Conservation (phyloP, 371 early-diverging fungal species). For the Coemansia sp. region DNA sequence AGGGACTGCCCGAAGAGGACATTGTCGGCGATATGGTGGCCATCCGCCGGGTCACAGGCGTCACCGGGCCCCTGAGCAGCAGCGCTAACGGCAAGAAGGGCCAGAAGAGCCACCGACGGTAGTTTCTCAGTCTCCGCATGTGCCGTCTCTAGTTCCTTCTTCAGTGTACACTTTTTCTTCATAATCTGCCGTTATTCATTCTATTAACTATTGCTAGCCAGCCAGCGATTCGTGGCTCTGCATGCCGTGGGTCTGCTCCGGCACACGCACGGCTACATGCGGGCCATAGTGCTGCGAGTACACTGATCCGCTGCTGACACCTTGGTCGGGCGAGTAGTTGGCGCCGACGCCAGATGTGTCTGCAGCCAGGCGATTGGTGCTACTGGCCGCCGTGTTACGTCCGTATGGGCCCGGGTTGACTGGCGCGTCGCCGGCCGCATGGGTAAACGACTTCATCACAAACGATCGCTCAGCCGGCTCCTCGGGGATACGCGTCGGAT, state of each 20-base stretch:
- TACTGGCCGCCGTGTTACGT: not conserved
- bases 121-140: not conserved
- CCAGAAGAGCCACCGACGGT: slow-evolving; percentile 44
- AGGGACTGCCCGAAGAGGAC: slow-evolving; percentile 48
- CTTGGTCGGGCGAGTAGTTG: not conserved
- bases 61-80: slow-evolving; percentile 46
- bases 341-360: not conserved
- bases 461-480: slow-evolving; percentile 10
- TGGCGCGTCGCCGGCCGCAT: not conserved
- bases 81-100: slow-evolving; percentile 15
- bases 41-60: slow-evolving; percentile 49
- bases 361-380: slow-evolving; percentile 2
- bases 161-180: not conserved
- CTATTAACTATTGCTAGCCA: not conserved
- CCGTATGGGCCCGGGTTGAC: slow-evolving; percentile 14
- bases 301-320: slow-evolving; percentile 3
- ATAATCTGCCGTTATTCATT: not conserved
- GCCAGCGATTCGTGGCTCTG: slow-evolving; percentile 21
- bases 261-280: slow-evolving; percentile 9
- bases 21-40: slow-evolving; percentile 48
- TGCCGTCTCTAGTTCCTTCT: slow-evolving; percentile 1
- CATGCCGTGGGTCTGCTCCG: slow-evolving; percentile 10
- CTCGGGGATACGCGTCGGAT: slow-evolving; percentile 43
- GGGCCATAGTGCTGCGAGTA: slow-evolving; percentile 27
- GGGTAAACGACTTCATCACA: slow-evolving; percentile 17